Base-by-base conservation (phyloP, 768 basidiomycete species). In the Hericium coralloides region DNA sequence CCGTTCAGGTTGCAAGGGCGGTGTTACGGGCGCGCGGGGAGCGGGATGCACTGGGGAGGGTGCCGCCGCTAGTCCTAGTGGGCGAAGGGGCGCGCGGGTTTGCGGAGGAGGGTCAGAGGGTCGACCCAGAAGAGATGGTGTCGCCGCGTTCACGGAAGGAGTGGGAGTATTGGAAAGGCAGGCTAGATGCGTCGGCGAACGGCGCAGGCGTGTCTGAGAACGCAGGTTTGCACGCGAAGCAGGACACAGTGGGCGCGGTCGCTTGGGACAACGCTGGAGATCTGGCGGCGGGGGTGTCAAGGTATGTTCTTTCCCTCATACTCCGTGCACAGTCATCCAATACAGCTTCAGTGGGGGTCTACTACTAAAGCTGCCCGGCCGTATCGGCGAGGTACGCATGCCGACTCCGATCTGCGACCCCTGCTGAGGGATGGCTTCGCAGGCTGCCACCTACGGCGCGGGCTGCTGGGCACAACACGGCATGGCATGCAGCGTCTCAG, bases 201-300 rank as follows among this genome's bases (percentile, higher is more conserved):
- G 45, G 52, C 55, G 12, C 59, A 54, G 26, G 57, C 3, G 25
- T 31, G 18, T 8, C 37, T 45, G 25, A 60, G 18, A 14, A 20
- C 25, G 17, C 12, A 9, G 36, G 52, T 17, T 12, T 60, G 49
- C 56, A 58, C 68, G 63, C 61, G 64, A 58, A 72, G 55, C 86
- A 90, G 64, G 90, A 92, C 66, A 92, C 90, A 0, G 90, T 92
- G 6, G 90, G 90, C 15, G 89, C 88, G n/a, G 75, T 89, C 38
- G 82, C 74, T 14, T 81, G 78, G 69, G 75, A 78, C 60, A 62
- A 65, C 1, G 49, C 36, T 2, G 76, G 71, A 3, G 73, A 75
- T 15, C 63, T 83, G 54, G 82, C 84, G 12, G 82, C 86, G n/a
- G 88, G 88, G 2, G 87, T 89, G 15, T 91, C 88, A 31, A 89